Evolutionary conservation across 176 grass and related monocot species (phyloP).

Genomic region (Carex cristatella): DNA sequence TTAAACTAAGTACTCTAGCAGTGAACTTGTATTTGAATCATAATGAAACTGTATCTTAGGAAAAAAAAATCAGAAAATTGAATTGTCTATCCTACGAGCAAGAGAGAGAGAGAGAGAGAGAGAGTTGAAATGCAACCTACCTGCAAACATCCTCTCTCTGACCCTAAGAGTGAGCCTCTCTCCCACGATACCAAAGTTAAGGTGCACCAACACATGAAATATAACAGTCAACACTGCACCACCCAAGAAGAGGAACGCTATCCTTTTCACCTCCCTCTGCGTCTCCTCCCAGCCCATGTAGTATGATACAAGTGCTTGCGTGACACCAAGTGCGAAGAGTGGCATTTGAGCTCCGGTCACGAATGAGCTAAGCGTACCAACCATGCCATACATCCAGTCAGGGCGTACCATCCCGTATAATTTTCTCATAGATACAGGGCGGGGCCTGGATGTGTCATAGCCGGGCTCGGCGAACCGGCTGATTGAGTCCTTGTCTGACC

Average conservation of each 20-base stretch:
- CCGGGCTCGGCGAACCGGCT: constrained; percentile 44
- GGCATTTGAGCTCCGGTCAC: constrained; percentile 83
- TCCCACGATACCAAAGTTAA: constrained; percentile 93
- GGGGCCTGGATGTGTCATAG: constrained; percentile 40
- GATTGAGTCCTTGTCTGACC: constrained; percentile 82
- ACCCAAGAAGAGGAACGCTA: constrained; percentile 62
- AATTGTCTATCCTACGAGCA: background rate
- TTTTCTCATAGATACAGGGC: constrained; percentile 72
- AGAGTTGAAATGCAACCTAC: constrained; percentile 3
- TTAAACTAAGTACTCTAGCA: background rate
- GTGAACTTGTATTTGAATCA: background rate
- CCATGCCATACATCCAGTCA: constrained; percentile 75
- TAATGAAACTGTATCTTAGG: background rate
- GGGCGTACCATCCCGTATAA: constrained; percentile 75
- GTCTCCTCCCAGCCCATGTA: constrained; percentile 98
- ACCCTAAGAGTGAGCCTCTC: constrained; percentile 86
- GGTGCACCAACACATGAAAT: constrained; percentile 75
- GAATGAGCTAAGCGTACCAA: constrained; percentile 66
- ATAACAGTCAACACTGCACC: constrained; percentile 64
- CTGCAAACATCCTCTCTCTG: constrained; percentile 76
- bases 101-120: background rate
- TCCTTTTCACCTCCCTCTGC: constrained; percentile 70
- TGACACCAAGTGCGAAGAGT: constrained; percentile 79
- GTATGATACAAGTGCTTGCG: constrained; percentile 86
- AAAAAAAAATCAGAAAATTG: background rate